Evolutionary conservation across 2,329 filamentous ascomycete species (phyloP).

Genomic region (Arthrobotrys sphaeroides): DNA sequence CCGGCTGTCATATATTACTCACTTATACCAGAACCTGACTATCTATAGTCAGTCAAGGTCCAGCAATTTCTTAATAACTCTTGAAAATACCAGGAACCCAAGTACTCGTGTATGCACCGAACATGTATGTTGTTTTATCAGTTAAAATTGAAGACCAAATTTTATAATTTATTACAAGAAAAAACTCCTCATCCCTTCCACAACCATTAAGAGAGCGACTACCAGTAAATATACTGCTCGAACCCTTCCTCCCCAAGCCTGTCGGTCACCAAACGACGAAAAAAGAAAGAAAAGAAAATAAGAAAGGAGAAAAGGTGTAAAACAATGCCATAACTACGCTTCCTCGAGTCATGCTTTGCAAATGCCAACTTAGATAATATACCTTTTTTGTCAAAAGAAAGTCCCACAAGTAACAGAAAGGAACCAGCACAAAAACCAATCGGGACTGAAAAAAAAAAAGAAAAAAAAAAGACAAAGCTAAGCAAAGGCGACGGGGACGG

Average conservation of each 20-base stretch:
- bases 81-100: too few species aligned
- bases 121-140: too few species aligned
- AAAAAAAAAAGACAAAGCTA: background rate
- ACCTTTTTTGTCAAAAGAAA: background rate
- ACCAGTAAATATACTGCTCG: constrained; percentile 19
- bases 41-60: too few species aligned
- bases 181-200: background rate
- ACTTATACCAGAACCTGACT: too few species aligned
- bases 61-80: too few species aligned
- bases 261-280: background rate
- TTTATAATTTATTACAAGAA: background rate
- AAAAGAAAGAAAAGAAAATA: background rate
- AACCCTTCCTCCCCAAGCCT: background rate
- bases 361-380: constrained; percentile 13
- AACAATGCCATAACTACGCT: constrained; percentile 9
- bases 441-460: background rate
- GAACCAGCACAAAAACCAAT: background rate
- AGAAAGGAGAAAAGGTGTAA: background rate
- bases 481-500: background rate
- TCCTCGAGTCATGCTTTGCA: constrained; percentile 9
- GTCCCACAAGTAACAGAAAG: background rate
- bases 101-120: too few species aligned
- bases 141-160: too few species aligned
- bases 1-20: too few species aligned
- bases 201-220: constrained; percentile 50